Conservation (phyloP, 2,329 filamentous ascomycete species). For the Hypoxylon sp. region DNA sequence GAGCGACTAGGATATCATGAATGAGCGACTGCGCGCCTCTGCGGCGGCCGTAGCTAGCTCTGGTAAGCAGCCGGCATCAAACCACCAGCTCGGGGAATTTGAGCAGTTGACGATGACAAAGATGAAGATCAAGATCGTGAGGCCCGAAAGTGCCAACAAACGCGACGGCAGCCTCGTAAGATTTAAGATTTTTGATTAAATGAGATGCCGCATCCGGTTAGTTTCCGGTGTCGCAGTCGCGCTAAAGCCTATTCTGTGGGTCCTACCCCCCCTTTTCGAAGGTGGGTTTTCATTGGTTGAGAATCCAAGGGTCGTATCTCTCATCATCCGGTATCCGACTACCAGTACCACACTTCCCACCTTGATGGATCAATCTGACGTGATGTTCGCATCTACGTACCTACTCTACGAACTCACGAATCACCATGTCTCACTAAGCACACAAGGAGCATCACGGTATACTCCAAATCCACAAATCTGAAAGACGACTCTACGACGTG, state of each 20-base stretch:
- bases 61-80: constrained; percentile 30
- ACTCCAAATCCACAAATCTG: too few relatives aligned
- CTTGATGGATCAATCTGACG: background rate
- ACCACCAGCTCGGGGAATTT: constrained; percentile 10
- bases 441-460: background rate
- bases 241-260: constrained; percentile 16
- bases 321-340: constrained; percentile 2
- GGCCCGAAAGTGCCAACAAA: constrained; percentile 7
- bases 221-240: constrained; percentile 18
- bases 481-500: too few relatives aligned
- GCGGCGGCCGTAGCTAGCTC: constrained; percentile 30
- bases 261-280: constrained; percentile 16
- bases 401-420: background rate
- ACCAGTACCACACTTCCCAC: background rate
- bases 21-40: constrained; percentile 28
- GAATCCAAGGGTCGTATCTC: constrained; percentile 18
- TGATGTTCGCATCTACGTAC: background rate
- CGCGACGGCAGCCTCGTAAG: constrained; percentile 27
- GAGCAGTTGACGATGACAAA: background rate
- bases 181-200: constrained; percentile 37
- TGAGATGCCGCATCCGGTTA: constrained; percentile 38
- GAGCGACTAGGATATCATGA: constrained; percentile 24
- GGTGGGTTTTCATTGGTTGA: constrained; percentile 9
- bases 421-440: background rate
- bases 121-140: constrained; percentile 25